Evolutionary conservation across 2,329 filamentous ascomycete genomes (phyloP).

Genomic region (Fusarium austroafricanum): DNA sequence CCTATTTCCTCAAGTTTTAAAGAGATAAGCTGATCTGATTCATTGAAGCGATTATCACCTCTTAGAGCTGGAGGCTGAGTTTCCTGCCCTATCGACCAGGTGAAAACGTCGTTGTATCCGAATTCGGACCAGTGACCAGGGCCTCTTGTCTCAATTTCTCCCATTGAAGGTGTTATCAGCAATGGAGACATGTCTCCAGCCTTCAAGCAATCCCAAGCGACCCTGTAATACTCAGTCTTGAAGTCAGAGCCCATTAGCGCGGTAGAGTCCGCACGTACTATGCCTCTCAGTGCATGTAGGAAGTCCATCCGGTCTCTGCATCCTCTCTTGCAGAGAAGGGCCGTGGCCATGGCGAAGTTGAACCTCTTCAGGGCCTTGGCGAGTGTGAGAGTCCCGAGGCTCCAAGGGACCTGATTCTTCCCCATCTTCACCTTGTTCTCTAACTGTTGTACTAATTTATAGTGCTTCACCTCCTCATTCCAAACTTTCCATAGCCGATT

Average conservation of each 20-base stretch:
- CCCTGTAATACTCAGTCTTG: neutral
- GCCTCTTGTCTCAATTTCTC: neutral
- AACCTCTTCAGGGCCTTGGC: neutral
- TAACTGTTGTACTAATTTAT: neutral
- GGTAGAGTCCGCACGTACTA: neutral
- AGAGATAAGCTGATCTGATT: rapidly evolving
- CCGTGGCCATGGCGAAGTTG: neutral
- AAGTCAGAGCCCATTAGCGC: neutral
- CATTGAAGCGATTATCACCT: neutral
- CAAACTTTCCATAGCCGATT: neutral
- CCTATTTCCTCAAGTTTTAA: neutral
- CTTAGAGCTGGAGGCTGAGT: rapidly evolving
- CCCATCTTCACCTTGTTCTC: neutral
- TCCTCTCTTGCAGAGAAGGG: neutral
- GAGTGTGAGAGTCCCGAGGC: neutral
- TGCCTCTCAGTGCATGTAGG: neutral
- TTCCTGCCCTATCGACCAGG: neutral
- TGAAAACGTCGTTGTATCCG: neutral
- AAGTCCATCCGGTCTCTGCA: conserved; percentile 1
- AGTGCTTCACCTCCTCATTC: neutral
- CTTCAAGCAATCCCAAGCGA: neutral
- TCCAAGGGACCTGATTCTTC: neutral
- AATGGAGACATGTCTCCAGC: neutral
- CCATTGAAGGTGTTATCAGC: neutral
- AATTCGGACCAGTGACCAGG: neutral